Percentiles rank a stretch among this genome's conserved stretches.
Conservation (phyloP, 345 rosid species). For the Geranium brycei region DNA sequence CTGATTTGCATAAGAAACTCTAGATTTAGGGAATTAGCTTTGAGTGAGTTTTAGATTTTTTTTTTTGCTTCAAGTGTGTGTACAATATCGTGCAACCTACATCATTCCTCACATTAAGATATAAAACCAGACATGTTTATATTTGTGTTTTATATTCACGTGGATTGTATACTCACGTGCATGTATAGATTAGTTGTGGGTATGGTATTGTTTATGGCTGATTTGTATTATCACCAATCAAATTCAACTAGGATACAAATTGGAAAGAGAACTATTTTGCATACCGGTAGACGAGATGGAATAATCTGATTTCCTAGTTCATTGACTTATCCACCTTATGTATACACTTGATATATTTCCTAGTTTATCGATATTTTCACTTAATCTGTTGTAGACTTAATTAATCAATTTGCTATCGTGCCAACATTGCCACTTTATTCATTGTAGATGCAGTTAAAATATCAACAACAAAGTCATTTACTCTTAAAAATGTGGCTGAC, state of each 20-base stretch:
- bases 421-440: too few relatives aligned
- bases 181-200: neutral
- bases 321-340: too few relatives aligned
- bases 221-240: neutral
- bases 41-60: neutral
- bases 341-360: too few relatives aligned
- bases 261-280: neutral
- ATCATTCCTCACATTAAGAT: neutral
- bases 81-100: neutral
- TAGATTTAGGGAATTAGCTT: neutral
- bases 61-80: neutral
- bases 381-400: too few relatives aligned
- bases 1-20: neutral
- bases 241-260: neutral
- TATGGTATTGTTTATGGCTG: neutral
- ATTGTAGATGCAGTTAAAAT: too few relatives aligned
- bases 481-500: neutral
- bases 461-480: too few relatives aligned
- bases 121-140: neutral
- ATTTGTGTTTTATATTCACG: too few relatives aligned
- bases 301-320: too few relatives aligned
- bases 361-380: too few relatives aligned
- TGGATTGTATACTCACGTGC: neutral
- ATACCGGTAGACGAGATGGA: too few relatives aligned
- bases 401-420: too few relatives aligned